Conservation (phyloP, 768 basidiomycete genomes). For the Mycena epipterygia region DNA sequence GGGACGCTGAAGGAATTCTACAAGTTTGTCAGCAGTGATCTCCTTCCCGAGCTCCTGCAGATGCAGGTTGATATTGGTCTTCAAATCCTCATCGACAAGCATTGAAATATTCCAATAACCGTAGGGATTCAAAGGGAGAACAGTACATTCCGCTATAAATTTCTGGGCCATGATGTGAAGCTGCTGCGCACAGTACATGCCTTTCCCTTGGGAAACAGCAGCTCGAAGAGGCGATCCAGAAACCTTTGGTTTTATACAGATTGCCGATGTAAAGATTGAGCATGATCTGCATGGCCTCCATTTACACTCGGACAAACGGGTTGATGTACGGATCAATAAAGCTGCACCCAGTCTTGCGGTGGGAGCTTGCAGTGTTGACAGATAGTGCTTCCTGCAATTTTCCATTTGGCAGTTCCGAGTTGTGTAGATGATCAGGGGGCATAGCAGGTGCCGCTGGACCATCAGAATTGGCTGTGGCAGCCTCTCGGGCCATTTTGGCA, state of each 20-base stretch:
- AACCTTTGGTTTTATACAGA: not conserved
- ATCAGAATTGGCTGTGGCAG: no score
- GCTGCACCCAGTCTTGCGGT: not conserved
- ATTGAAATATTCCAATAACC: slow-evolving; percentile 28
- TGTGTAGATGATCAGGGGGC: not conserved
- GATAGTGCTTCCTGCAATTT: slow-evolving; percentile 13
- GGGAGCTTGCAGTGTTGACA: not conserved
- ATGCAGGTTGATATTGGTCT: slow-evolving; percentile 29
- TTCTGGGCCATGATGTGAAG: not conserved
- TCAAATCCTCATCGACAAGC: slow-evolving; percentile 38
- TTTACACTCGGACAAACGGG: slow-evolving; percentile 7
- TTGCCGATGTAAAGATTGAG: slow-evolving; percentile 9
- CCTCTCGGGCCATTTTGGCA: no score
- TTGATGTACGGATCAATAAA: not conserved
- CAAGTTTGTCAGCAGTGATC: slow-evolving; percentile 39
- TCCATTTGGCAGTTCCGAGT: not conserved
- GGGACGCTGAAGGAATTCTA: slow-evolving; percentile 25
- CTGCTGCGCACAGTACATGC: not conserved
- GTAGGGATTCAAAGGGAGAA: slow-evolving; percentile 31
- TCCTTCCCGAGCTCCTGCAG: slow-evolving; percentile 41
- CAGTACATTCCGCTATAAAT: slow-evolving; percentile 18
- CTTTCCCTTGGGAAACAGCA: not conserved
- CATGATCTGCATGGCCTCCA: slow-evolving; percentile 17
- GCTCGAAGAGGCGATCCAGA: slow-evolving; percentile 3
- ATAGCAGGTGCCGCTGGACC: no score